A percentile compares a stretch with the other conserved stretches of the same genome.
Evolutionary conservation across 2,329 filamentous ascomycete genomes (phyloP).

Genomic region (Fusarium nisikadoi): DNA sequence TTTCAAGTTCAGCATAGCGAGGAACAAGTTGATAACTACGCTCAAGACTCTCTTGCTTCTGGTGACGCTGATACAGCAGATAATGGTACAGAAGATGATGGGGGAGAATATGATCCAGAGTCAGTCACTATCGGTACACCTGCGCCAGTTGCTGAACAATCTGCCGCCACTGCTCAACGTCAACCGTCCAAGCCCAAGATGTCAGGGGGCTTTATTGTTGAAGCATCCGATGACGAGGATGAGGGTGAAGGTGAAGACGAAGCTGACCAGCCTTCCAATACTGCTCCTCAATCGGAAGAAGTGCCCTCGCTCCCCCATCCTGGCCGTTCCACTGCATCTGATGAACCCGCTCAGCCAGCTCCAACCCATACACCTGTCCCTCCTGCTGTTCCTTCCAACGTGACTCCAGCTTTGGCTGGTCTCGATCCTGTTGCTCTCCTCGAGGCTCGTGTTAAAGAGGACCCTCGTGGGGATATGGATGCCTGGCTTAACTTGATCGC

Average conservation of each 20-base stretch:
- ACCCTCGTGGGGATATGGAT: conserved; percentile 90
- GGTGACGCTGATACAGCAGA: conserved; percentile 62
- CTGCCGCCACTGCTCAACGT: conserved; percentile 45
- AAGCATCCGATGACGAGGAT: conserved; percentile 69
- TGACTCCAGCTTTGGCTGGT: conserved; percentile 54
- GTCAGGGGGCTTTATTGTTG: conserved; percentile 69
- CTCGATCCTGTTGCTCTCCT: conserved; percentile 80
- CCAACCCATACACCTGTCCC: conserved; percentile 26
- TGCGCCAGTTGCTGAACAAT: conserved; percentile 50
- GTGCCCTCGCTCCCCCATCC: conserved; percentile 25
- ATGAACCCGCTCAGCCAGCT: conserved; percentile 38
- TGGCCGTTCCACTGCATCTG: conserved; percentile 30
- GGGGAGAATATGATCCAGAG: conserved; percentile 68
- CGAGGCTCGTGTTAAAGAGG: conserved; percentile 91
- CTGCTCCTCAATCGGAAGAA: conserved; percentile 24
- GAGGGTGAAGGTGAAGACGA: conserved; percentile 68
- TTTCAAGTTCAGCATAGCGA: conserved; percentile 66
- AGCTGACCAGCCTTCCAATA: conserved; percentile 43
- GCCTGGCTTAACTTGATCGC: conserved; percentile 90
- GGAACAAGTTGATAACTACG: conserved; percentile 63
- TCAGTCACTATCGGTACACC: conserved; percentile 59
- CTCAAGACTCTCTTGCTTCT: conserved; percentile 58
- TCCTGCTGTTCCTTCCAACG: conserved; percentile 44
- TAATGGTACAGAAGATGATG: conserved; percentile 64
- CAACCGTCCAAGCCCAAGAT: conserved; percentile 65